phyloP scores from a whole-genome alignment of 2,329 filamentous ascomycete genomes.

The Nigrospora oryzae region DNA sequence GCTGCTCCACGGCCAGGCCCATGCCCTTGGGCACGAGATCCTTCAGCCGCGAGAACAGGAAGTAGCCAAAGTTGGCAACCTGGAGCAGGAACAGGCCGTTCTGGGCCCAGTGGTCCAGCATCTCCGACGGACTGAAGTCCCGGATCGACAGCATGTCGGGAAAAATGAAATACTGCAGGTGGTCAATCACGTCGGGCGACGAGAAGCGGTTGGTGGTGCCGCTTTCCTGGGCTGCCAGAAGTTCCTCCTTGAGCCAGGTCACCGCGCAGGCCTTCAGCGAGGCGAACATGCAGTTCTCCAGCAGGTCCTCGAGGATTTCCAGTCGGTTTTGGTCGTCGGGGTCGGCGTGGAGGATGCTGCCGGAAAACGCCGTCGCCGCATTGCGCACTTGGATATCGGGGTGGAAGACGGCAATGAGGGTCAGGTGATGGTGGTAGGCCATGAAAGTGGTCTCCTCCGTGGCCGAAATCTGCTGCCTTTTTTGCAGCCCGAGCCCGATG shows the following conservation, averaged over 20 bases:
- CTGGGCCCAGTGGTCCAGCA: constrained; percentile 43
- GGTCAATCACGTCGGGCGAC: constrained; percentile 45
- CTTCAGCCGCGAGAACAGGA: constrained; percentile 38
- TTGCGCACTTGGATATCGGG: constrained; percentile 44
- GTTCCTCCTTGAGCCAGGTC: constrained; percentile 55
- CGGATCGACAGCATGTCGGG: constrained; percentile 42
- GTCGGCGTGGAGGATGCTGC: constrained; percentile 46
- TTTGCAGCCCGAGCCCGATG: constrained; percentile 51
- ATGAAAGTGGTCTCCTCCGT: constrained; percentile 38
- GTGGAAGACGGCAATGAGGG: constrained; percentile 50
- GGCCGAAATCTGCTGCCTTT: constrained; percentile 33
- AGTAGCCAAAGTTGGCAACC: constrained; percentile 51
- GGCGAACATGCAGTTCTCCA: constrained; percentile 58
- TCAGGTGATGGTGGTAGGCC: constrained; percentile 51
- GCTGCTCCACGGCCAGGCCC: constrained; percentile 47
- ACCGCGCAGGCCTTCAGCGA: constrained; percentile 55
- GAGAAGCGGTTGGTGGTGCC: constrained; percentile 32
- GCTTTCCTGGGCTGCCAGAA: constrained; percentile 35
- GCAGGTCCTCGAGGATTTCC: constrained; percentile 53
- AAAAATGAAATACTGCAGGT: constrained; percentile 54
- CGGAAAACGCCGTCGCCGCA: constrained; percentile 44
- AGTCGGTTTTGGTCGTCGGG: constrained; percentile 51
- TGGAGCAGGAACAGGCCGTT: constrained; percentile 49
- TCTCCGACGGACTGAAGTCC: constrained; percentile 28
- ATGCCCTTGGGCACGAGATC: constrained; percentile 46